Evolutionary conservation across 495 filamentous ascomycete genomes (phyloP), one percentile per base, ranked within the genome.

Genomic region (Hyaloscypha hepaticicola): DNA sequence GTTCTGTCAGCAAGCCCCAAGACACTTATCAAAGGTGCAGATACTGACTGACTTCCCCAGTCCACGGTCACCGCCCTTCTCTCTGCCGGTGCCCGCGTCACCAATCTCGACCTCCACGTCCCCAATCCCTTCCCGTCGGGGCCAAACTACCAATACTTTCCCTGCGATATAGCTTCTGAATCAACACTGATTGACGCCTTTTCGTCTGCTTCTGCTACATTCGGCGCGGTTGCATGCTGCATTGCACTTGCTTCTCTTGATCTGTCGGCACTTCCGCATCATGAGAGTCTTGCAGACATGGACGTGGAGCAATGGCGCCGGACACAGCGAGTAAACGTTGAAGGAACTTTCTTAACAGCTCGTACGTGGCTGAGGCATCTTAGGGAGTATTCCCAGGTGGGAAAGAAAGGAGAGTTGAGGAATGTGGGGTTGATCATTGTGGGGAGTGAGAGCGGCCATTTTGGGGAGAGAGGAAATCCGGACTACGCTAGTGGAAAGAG

Each of bases 21-120:
- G 8, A 19, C 50, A 24, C 50, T 87, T 60, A 68, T 88, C 9
- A 72, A 87, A 41, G 84, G 84, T 34, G 84, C 84, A 22, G 84
- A 84, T 52, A 75, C 75, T 9, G 84, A 69, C 73, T 84, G 84
- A 69, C 73, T 84, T 19, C 77, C 50, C 24, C 19, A 28, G 14
- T 27, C 63, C 21, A 74, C 73, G 0, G 71, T 76, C 11, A 59
- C 68, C 11, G 76, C 78, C 29, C 75, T 79, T 65, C 70, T 77
- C 48, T 62, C 74, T 9, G 75, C 78, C 21, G 74, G 74, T 9
- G 72, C 74, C 26, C 65, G 66, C 7, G 78, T 81, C 22, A 75
- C 74, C 8, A 67, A 62, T 28, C 61, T 78, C 51, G 78, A 81
- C 68, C 64, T 78, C n/a, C 55, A 29, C 12, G 25, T 50, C 12